These are phyloP conservation scores for Delonix regia DNA, from an alignment of 306 rosid genomes.

Conservation along the genomic window DNA sequence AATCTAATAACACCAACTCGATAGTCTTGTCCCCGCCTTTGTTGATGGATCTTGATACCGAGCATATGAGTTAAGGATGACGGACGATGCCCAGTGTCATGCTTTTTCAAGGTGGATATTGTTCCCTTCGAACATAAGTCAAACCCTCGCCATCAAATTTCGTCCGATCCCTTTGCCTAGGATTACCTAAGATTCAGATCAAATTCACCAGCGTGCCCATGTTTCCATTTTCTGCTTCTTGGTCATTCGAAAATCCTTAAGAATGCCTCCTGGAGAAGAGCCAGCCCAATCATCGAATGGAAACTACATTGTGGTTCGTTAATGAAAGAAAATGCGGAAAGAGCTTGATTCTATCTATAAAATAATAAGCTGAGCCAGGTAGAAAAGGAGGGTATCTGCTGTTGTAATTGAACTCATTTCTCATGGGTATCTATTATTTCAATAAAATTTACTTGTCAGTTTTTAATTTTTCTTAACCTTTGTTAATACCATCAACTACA, in stretches of 20 bases:
- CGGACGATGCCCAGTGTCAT: neutral
- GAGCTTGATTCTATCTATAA: too few species aligned
- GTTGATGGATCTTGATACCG: constrained; percentile 11
- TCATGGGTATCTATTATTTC: too few species aligned
- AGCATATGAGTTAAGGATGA: neutral
- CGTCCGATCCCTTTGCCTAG: constrained; percentile 7
- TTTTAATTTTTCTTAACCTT: too few species aligned
- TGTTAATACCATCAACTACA: too few species aligned
- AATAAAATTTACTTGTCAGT: too few species aligned
- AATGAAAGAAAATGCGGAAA: too few species aligned
- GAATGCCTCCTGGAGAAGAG: constrained; percentile 70
- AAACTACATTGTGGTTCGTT: too few species aligned
- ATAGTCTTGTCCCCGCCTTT: constrained; percentile 27
- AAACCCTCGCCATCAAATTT: neutral
- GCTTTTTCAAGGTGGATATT: constrained; percentile 23
- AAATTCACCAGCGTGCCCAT: constrained; percentile 90
- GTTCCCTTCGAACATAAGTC: constrained; percentile 20
- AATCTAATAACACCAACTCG: constrained; percentile 31
- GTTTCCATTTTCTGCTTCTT: constrained; percentile 78
- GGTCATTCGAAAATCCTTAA: constrained; percentile 85
- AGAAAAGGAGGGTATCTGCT: too few species aligned
- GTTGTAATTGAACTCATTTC: too few species aligned
- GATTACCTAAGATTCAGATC: constrained; percentile 78
- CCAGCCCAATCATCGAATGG: constrained; percentile 48
- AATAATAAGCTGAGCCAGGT: too few species aligned